Percentiles rank a stretch among this genome's conserved stretches.
phyloP scores from a whole-genome alignment of 139 green algal genomes.

The Asterochloris erici region DNA sequence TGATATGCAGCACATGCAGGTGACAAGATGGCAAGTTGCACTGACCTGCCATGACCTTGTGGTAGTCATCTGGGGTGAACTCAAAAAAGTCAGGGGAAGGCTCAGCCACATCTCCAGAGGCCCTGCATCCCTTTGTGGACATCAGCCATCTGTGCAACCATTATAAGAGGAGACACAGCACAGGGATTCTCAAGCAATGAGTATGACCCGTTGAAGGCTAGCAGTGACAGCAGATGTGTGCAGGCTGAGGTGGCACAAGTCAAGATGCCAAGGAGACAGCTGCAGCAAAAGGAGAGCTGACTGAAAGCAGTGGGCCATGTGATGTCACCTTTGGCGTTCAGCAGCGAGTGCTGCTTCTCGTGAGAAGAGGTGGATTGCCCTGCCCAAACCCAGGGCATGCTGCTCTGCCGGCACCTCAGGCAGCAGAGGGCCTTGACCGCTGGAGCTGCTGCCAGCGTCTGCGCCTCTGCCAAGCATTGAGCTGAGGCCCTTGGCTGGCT shows the following conservation, averaged over 20 bases:
- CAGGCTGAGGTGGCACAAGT: too few species aligned
- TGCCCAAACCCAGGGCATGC: slow-evolving; percentile 2
- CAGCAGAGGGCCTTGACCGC: neutral
- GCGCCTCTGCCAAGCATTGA: neutral
- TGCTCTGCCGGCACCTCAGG: neutral
- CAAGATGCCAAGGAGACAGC: too few species aligned
- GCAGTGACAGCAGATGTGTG: too few species aligned
- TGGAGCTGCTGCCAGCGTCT: neutral
- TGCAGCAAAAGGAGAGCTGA: too few species aligned
- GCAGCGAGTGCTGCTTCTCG: slow-evolving; percentile 25
- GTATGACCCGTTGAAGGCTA: too few species aligned
- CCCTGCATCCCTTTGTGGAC: too few species aligned
- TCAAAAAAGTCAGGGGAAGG: slow-evolving; percentile 22
- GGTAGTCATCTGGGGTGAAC: slow-evolving; percentile 29
- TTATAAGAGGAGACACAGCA: too few species aligned
- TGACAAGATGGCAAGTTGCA: too few species aligned
- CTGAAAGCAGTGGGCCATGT: too few species aligned
- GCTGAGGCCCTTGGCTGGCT: neutral
- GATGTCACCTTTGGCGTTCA: neutral
- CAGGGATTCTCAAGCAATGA: too few species aligned
- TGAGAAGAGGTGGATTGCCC: slow-evolving; percentile 30
- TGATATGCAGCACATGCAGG: too few species aligned
- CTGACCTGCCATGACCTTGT: slow-evolving; percentile 16
- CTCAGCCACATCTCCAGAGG: slow-evolving; percentile 1
- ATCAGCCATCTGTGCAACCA: too few species aligned